A percentile compares a stretch with the other conserved stretches of the same genome.
Evolutionary conservation across 2,329 filamentous ascomycete genomes (phyloP).

Genomic region (Capronia epimyces): DNA sequence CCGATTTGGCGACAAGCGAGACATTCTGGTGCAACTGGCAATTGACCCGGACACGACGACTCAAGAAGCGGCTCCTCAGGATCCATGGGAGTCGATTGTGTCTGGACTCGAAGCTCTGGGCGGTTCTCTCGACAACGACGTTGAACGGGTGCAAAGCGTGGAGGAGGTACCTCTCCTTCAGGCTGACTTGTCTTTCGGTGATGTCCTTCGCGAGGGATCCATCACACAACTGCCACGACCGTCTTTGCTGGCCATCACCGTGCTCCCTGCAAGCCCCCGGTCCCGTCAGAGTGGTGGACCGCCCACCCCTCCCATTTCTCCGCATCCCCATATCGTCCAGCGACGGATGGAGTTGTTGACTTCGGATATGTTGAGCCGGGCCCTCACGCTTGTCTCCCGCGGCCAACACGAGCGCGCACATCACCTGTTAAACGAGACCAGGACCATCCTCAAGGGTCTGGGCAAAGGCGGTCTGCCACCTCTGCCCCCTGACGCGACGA

Average conservation of each 20-base stretch:
- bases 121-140: constrained; percentile 78
- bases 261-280: constrained; percentile 65
- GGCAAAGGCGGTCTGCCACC: constrained; percentile 92
- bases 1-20: constrained; percentile 89
- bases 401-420: constrained; percentile 91
- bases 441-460: constrained; percentile 90
- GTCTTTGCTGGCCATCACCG: constrained; percentile 88
- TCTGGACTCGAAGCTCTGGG: constrained; percentile 91
- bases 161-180: constrained; percentile 95
- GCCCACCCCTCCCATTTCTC: constrained; percentile 76
- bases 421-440: constrained; percentile 85
- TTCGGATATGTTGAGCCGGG: constrained; percentile 93
- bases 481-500: constrained; percentile 60
- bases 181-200: constrained; percentile 87
- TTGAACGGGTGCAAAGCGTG: constrained; percentile 74
- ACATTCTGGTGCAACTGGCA: constrained; percentile 88
- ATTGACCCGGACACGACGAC: constrained; percentile 79
- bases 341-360: constrained; percentile 95
- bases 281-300: constrained; percentile 54
- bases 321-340: constrained; percentile 91
- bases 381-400: constrained; percentile 81
- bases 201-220: constrained; percentile 83
- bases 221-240: constrained; percentile 81
- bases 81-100: constrained; percentile 95
- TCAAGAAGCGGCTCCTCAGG: constrained; percentile 81